Evolutionary conservation across 805 yeast species (phyloP).

Genomic region (Candida bentonensis): DNA sequence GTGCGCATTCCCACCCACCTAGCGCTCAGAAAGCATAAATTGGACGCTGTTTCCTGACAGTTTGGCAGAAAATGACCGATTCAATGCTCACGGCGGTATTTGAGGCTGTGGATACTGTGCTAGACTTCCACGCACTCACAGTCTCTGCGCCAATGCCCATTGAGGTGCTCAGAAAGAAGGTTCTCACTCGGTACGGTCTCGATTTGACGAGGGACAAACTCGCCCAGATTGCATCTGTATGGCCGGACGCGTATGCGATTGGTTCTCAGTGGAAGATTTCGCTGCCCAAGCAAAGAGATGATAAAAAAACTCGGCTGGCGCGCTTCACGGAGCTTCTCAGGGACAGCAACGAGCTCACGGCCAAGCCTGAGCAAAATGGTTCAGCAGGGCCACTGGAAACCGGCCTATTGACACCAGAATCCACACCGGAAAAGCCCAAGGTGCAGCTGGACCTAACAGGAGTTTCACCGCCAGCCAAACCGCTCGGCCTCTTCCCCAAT

Average conservation of each 20-base stretch:
- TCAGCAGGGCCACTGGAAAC: too few relatives aligned
- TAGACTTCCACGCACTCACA: constrained; percentile 13
- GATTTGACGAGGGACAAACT: background rate
- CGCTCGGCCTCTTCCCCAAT: too few relatives aligned
- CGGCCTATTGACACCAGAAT: too few relatives aligned
- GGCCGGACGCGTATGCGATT: background rate
- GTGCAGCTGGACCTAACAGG: too few relatives aligned
- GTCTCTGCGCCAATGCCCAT: constrained; percentile 13
- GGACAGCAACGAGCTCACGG: too few relatives aligned
- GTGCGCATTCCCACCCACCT: too few relatives aligned
- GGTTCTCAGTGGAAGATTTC: background rate
- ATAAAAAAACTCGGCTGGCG: background rate
- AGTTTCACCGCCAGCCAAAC: too few relatives aligned
- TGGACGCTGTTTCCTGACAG: background rate
- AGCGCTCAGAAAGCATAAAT: background rate
- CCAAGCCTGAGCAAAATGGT: too few relatives aligned
- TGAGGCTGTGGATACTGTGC: constrained; percentile 13
- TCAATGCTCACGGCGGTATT: constrained; percentile 3
- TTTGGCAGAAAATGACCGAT: background rate
- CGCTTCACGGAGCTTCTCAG: too few relatives aligned
- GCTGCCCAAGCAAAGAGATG: background rate
- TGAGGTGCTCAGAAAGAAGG: constrained; percentile 5
- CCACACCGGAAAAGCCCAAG: too few relatives aligned
- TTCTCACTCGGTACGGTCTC: background rate
- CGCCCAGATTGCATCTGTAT: background rate